A percentile compares a stretch with the other conserved stretches of the same genome.
phyloP scores from a whole-genome alignment of 129 eudicot genomes.

The Chrysanthemum makinoi region DNA sequence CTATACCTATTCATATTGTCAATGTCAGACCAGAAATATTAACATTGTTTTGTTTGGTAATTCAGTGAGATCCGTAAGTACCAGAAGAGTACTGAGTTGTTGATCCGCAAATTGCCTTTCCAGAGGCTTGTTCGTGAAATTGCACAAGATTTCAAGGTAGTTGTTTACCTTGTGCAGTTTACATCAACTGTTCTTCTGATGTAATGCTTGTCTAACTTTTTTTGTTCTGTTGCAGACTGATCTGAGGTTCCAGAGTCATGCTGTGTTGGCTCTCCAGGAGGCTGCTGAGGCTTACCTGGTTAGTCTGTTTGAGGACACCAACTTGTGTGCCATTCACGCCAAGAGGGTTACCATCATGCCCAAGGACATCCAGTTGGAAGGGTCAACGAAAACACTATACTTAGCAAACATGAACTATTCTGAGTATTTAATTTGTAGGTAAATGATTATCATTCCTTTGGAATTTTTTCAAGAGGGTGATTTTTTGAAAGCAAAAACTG shows the following conservation, averaged over 20 bases:
- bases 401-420: no score
- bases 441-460: no score
- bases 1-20: neutral
- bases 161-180: neutral
- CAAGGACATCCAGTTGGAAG: slow-evolving; percentile 88
- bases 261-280: slow-evolving; percentile 86
- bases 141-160: slow-evolving; percentile 85
- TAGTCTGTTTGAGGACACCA: slow-evolving; percentile 80
- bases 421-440: no score
- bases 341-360: slow-evolving; percentile 97
- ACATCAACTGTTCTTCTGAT: neutral
- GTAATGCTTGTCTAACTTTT: neutral
- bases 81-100: slow-evolving; percentile 88
- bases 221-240: slow-evolving; percentile 50
- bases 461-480: no score
- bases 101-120: slow-evolving; percentile 89
- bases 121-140: slow-evolving; percentile 95
- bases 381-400: no score
- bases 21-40: neutral
- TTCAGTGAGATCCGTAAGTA: slow-evolving; percentile 86
- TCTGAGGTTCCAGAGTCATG: slow-evolving; percentile 89
- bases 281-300: slow-evolving; percentile 84
- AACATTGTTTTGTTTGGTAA: neutral
- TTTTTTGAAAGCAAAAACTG: no score
- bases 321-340: slow-evolving; percentile 89